Base-by-base conservation (phyloP, 1,284 basidiomycete genomes). In the Cryptococcus jaspeensis region DNA sequence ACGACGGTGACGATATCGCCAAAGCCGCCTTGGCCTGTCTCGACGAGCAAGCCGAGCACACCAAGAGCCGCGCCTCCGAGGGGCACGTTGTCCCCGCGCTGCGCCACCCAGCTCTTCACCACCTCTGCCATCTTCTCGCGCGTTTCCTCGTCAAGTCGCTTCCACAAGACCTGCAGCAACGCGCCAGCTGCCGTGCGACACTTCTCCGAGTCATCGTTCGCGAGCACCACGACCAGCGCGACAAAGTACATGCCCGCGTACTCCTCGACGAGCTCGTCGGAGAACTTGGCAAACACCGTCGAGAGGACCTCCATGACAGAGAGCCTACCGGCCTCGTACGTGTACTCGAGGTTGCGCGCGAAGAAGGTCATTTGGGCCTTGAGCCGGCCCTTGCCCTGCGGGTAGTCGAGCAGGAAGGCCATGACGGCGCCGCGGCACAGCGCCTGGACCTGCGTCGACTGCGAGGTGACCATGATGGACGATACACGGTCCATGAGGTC, bases 401-500 rank as follows among this genome's bases (percentile, higher is more conserved):
- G 96, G 70, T 99, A 99, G 70, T 99, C 95, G 40, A 99, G 85
- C 56, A 99, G 80, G 82, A 99, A 99, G 70, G 96, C 92, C 43
- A 99, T 84, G 40, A 95, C 84, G 35, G 93, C 85, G 40, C 88
- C 85, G 22, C 96, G 87, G 67, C 91, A 95, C 1, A 90, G 84
- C 70, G 96, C 94, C 69, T 94, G 92, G 8, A 96, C 92, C 64
- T 91, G 88, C 0, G 86, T 77, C 12, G 91, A 91, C 76, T 99
- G 95, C 65, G 85, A 93, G 9, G 92, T 96, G 41, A 99, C 92
- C 82, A 97, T 87, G 69, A 97, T 86, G 69, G 92, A 88, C 1
- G 91, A 87, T n/a, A 99, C 87, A 62, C 87, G 87, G 62, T 92
- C 90, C 94, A 99, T 98, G 41, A 96, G 80, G 74, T 99, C 94